Evolutionary conservation across 2,329 filamentous ascomycete genomes (phyloP).

Genomic region (Onygena corvina): DNA sequence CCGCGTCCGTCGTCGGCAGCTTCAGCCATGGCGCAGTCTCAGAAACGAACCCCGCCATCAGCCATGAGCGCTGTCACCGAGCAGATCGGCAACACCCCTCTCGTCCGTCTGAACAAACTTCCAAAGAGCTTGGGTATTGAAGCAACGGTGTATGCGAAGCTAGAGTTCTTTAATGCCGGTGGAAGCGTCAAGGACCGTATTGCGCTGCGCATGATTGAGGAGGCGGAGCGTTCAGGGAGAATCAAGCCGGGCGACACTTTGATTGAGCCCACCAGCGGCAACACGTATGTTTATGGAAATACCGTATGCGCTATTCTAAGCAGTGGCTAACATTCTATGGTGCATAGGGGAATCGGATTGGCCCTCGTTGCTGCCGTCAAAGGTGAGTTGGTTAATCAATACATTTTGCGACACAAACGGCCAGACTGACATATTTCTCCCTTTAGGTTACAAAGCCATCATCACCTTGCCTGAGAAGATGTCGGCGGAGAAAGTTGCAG

Average conservation of each 20-base stretch:
- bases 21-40: constrained; percentile 1
- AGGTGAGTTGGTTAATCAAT: constrained; percentile 29
- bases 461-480: constrained; percentile 99
- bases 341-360: constrained; percentile 64
- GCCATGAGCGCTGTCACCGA: constrained; percentile 60
- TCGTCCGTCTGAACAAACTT: constrained; percentile 85
- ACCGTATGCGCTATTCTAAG: background rate
- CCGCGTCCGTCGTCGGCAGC: too few species aligned
- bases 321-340: background rate
- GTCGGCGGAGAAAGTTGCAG: constrained; percentile 95
- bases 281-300: constrained; percentile 48
- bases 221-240: constrained; percentile 77
- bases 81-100: constrained; percentile 90
- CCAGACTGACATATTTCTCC: background rate
- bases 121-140: constrained; percentile 83
- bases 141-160: constrained; percentile 78
- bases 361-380: constrained; percentile 91
- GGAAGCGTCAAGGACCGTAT: constrained; percentile 93
- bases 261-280: constrained; percentile 95
- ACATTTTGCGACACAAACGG: background rate
- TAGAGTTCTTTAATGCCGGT: constrained; percentile 87
- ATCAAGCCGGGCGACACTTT: constrained; percentile 96
- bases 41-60: constrained; percentile 34
- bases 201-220: constrained; percentile 92
- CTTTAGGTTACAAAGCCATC: constrained; percentile 74